Base-by-base conservation (phyloP, 2,329 filamentous ascomycete genomes). In the Phaeosphaeria sp. region DNA sequence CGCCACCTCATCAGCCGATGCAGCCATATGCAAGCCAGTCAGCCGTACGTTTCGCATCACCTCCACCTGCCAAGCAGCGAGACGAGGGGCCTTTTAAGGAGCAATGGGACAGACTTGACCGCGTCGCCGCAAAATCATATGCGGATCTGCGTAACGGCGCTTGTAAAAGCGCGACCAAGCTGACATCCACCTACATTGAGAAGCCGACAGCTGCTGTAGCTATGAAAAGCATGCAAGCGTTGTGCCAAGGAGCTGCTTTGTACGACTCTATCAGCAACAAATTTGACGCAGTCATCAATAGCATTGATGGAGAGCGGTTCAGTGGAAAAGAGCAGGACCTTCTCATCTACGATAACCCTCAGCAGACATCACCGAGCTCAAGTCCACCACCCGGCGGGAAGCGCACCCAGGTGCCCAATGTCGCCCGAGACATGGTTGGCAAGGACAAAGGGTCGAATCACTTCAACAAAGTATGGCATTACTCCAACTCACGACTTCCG, bases 401-500 rank as follows among this genome's bases (percentile, higher is more conserved):
- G 9, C 66, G 61, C 51, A 56, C 58, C 11, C 62, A 58, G 15
- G 49, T 51, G 39, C 55, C 61, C 21, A 58, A 66, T 22, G 55
- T 64, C 23, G 59, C 64, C 15, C 58, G 63, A n/a, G 52, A 59
- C 11, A 62, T 62, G 49, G 46, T 63, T 11, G 56, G 55, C 18
- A 58, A 54, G 18, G 60, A 62, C 13, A 71, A 67, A 52, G 68
- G 65, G 17, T 73, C 71, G 27, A 76, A 76, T 53, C 64, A 72
- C 70, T 92, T 93, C 65, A 84, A 87, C 15, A 96, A 95, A 74
- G 90, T 92, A 15, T 89, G 92, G 68, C 78, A 88, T 1, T 96
- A 96, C 72, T 83, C 86, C 46, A 96, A 96, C 73, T 91, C 92
- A 1, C 87, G 85, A 55, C 79, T 96, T 5, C 90, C 91, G 0